Base-by-base conservation (phyloP, 2,329 filamentous ascomycete genomes). In the Aspergillus alliaceus region DNA sequence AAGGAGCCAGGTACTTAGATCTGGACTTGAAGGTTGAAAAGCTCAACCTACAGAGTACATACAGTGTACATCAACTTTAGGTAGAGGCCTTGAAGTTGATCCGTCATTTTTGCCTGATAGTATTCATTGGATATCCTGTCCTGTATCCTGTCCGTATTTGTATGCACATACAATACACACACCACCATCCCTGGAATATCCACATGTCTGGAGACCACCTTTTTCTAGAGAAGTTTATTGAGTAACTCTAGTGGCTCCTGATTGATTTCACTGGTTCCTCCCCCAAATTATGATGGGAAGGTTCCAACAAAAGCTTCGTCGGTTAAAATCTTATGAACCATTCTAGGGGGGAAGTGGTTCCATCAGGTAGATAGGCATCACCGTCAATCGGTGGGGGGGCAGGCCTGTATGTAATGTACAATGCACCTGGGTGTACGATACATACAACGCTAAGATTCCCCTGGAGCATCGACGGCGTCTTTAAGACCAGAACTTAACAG, bases 401-500 rank as follows among this genome's bases (percentile, higher is more conserved):
- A 37, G 48, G 18, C 22, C 20, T 40, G n/a, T n/a, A 15, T 35
- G 32, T 35, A 12, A 14, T 6, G 15, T 35, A 29, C 9, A 29
- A 29, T 29, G n/a, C 27, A 29, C 27, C 5, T 44, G 15, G 40
- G 11, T 32, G n/a, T 37, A 52, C 34, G 20, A 39, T 29, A 15
- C 32, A n/a, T 27, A 44, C 12, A 8, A 25, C 24, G 24, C 24
- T 44, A 27, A 44, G 39, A 22, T 42, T 22, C 39, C 37, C 37
- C 22, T 20, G 20, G 39, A 37, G 20, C 32, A 46, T 48, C 52
- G 44, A 54, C 52, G 44, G 52, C 52, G 44, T 29, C 52, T 20
- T 52, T 42, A 42, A 58, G 56, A 54, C 52, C 56, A 58, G 52
- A 42, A 55, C 51, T 40, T 53, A 58, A 55, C 47, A 37, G 47